A percentile compares a stretch with the other conserved stretches of the same genome.
These are phyloP conservation scores for Xylariaceae sp. DNA, from an alignment of 2,329 filamentous ascomycete genomes.

Conservation along the genomic window DNA sequence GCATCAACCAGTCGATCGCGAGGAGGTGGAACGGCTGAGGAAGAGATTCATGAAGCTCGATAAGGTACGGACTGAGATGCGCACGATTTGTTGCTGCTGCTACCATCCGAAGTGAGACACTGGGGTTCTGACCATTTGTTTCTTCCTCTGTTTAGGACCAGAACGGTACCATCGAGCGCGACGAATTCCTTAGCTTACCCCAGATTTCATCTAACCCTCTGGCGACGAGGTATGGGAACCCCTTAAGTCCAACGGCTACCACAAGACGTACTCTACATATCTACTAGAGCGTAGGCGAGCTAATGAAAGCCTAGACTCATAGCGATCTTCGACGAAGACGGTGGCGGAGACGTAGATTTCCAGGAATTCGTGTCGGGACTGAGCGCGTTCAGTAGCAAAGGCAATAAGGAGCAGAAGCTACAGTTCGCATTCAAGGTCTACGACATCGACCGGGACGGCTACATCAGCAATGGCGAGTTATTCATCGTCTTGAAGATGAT, in stretches of 20 bases:
- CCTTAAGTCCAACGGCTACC: not conserved
- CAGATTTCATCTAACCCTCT: conserved; percentile 98
- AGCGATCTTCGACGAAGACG: conserved; percentile 98
- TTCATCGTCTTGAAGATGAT: conserved; percentile 99
- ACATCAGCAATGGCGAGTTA: conserved; percentile 96
- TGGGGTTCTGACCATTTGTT: conserved; percentile 9
- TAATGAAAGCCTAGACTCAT: conserved; percentile 66
- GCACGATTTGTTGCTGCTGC: not conserved
- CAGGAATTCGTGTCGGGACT: conserved; percentile 96
- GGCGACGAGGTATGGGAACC: conserved; percentile 67
- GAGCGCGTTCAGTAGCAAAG: conserved; percentile 93
- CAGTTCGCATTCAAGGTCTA: conserved; percentile 98
- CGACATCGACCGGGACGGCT: conserved; percentile 97
- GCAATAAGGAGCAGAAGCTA: conserved; percentile 98
- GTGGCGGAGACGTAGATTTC: conserved; percentile 95
- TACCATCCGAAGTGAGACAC: not conserved
- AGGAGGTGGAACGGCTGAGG: conserved; percentile 90
- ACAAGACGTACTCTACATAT: not conserved
- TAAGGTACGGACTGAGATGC: conserved; percentile 57
- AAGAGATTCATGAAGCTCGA: conserved; percentile 99
- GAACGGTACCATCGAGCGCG: conserved; percentile 95
- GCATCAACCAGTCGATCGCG: conserved; percentile 70
- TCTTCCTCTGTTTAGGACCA: conserved; percentile 61
- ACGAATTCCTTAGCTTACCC: conserved; percentile 94
- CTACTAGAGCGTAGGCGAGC: not conserved